Conservation (phyloP, 1,139 yeast genomes). For the Yamadazyma epiphylla region DNA sequence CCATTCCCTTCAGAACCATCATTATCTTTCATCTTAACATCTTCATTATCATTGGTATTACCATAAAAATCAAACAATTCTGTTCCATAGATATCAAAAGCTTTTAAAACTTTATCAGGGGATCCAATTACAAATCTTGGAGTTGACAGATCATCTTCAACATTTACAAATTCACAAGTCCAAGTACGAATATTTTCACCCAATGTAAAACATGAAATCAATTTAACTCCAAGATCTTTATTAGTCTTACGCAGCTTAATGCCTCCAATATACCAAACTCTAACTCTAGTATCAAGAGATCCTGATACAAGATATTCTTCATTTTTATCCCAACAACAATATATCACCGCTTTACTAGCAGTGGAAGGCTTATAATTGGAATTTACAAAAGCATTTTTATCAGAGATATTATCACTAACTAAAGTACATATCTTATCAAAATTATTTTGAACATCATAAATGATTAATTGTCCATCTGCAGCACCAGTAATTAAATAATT, state of each 20-base stretch:
- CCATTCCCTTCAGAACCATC: slow-evolving; percentile 5
- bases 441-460: slow-evolving; percentile 61
- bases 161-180: slow-evolving; percentile 74
- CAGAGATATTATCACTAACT: slow-evolving; percentile 28
- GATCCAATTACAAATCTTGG: slow-evolving; percentile 70
- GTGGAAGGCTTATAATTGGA: slow-evolving; percentile 21
- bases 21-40: slow-evolving; percentile 14
- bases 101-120: slow-evolving; percentile 68
- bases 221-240: slow-evolving; percentile 13
- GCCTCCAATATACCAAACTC: slow-evolving; percentile 61
- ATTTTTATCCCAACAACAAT: slow-evolving; percentile 70
- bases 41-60: slow-evolving; percentile 29
- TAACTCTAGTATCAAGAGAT: slow-evolving; percentile 61
- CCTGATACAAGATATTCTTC: slow-evolving; percentile 66
- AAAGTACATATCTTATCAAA: slow-evolving; percentile 42
- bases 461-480: slow-evolving; percentile 58
- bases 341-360: slow-evolving; percentile 55
- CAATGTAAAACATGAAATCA: slow-evolving; percentile 34
- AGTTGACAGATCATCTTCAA: slow-evolving; percentile 15
- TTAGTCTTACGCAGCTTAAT: slow-evolving; percentile 15
- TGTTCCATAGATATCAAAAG: slow-evolving; percentile 49
- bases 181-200: slow-evolving; percentile 47
- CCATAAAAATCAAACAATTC: slow-evolving; percentile 44
- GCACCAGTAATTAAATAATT: slow-evolving; percentile 72
- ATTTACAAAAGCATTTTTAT: slow-evolving; percentile 25